Evolutionary conservation across 495 filamentous ascomycete species (phyloP).

Genomic region (Annulohypoxylon moriforme): DNA sequence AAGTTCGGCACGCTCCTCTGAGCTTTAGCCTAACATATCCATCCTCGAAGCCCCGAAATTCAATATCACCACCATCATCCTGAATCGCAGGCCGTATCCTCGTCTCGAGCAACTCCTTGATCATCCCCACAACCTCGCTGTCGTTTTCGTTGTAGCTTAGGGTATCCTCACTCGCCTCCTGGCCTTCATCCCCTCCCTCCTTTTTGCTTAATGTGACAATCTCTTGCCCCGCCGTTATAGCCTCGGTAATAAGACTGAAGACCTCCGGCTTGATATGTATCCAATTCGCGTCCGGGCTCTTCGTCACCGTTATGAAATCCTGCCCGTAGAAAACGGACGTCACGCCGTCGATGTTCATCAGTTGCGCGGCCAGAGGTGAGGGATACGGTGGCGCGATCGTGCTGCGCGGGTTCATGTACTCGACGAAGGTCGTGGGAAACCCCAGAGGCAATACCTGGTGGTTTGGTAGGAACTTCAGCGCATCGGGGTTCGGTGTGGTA

Average conservation of each 20-base stretch:
- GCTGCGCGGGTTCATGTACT: constrained; percentile 88
- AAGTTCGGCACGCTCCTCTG: constrained; percentile 91
- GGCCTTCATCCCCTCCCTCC: constrained; percentile 51
- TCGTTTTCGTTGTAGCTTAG: constrained; percentile 86
- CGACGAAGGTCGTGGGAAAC: constrained; percentile 80
- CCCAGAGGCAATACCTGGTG: constrained; percentile 79
- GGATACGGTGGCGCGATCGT: constrained; percentile 90
- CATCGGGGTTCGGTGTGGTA: constrained; percentile 89
- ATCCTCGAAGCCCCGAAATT: constrained; percentile 88
- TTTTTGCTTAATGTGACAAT: constrained; percentile 79
- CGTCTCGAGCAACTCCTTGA: constrained; percentile 98
- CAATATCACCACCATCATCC: constrained; percentile 97
- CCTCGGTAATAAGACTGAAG: constrained; percentile 93
- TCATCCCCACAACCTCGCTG: constrained; percentile 94
- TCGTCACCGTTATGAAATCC: constrained; percentile 97
- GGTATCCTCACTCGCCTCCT: constrained; percentile 67
- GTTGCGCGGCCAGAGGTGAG: constrained; percentile 89
- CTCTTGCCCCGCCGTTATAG: constrained; percentile 81
- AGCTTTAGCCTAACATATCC: constrained; percentile 89
- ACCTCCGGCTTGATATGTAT: constrained; percentile 94
- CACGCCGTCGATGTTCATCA: constrained; percentile 91
- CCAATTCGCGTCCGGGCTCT: constrained; percentile 87
- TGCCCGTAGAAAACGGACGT: constrained; percentile 93
- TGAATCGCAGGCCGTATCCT: constrained; percentile 94
- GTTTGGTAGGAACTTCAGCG: constrained; percentile 94